Conservation (phyloP, 2,329 filamentous ascomycete species). For the Ophiosphaerella korrae region DNA sequence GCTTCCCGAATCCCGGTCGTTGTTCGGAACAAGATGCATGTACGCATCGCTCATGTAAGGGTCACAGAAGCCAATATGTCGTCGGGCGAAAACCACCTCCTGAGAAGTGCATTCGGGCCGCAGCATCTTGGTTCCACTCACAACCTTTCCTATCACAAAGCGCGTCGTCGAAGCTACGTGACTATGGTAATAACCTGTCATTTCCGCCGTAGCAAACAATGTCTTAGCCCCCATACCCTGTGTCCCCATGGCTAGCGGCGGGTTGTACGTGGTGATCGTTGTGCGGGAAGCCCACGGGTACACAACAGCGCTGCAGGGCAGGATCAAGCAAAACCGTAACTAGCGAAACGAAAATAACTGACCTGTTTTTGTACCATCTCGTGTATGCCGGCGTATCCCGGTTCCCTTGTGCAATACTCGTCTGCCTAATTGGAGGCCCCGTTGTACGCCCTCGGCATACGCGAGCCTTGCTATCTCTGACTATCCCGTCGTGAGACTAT, state of each 20-base stretch:
- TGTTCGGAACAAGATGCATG: slow-evolving; percentile 8
- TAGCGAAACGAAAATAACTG: too few relatives aligned
- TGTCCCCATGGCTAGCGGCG: not conserved
- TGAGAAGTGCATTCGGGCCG: slow-evolving; percentile 9
- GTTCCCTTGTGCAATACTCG: too few relatives aligned
- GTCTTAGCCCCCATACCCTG: not conserved
- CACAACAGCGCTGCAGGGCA: not conserved
- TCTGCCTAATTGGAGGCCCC: too few relatives aligned
- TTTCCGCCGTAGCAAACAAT: not conserved
- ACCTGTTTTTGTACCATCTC: too few relatives aligned
- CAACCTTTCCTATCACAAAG: too few relatives aligned
- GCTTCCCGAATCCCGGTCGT: slow-evolving; percentile 15
- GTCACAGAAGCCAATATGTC: not conserved
- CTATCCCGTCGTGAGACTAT: too few relatives aligned
- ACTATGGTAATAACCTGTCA: not conserved
- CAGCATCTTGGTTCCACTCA: not conserved
- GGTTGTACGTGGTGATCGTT: not conserved
- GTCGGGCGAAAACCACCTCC: slow-evolving; percentile 2
- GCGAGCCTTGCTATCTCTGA: too few relatives aligned
- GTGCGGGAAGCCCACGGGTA: not conserved
- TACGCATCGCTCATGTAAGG: slow-evolving; percentile 4
- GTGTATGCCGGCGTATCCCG: too few relatives aligned
- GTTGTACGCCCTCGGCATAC: too few relatives aligned
- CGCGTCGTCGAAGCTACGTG: not conserved
- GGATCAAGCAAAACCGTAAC: not conserved